phyloP scores from a whole-genome alignment of 1,284 basidiomycete species.

The Rhodotorula mucilaginosa region DNA sequence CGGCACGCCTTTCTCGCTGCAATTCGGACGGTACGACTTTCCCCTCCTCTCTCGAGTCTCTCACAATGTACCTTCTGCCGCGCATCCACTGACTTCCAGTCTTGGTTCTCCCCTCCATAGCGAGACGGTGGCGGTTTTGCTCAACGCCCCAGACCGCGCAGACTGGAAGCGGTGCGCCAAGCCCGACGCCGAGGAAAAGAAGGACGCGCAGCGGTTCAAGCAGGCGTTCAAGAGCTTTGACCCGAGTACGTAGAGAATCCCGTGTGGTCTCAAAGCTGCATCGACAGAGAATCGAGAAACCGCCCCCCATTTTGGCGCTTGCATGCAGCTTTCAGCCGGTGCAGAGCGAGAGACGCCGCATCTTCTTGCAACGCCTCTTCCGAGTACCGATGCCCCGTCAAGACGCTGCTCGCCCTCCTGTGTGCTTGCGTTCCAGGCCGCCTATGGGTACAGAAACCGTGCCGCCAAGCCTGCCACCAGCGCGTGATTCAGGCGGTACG shows the following conservation, averaged over 20 bases:
- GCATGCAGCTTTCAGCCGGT: neutral
- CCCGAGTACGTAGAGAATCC: slow-evolving; percentile 35
- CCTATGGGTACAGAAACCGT: no score
- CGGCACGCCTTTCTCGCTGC: slow-evolving; percentile 74
- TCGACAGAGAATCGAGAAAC: no score
- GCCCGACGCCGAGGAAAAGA: slow-evolving; percentile 70
- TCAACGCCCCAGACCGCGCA: slow-evolving; percentile 69
- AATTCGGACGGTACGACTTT: slow-evolving; percentile 80
- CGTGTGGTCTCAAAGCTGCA: neutral
- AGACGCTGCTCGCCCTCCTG: no score
- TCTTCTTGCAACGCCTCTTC: no score
- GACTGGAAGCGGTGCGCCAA: slow-evolving; percentile 83
- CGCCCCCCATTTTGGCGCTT: neutral
- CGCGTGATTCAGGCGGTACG: no score
- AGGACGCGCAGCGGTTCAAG: slow-evolving; percentile 77
- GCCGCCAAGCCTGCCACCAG: no score
- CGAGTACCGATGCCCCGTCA: no score
- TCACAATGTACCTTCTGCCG: no score
- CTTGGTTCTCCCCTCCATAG: slow-evolving; percentile 4
- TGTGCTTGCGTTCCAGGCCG: no score
- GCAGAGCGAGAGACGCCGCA: no score
- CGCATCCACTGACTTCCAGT: no score
- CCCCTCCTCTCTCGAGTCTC: neutral
- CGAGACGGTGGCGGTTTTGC: slow-evolving; percentile 60
- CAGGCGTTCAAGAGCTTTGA: slow-evolving; percentile 75